Percentiles rank a stretch among this genome's conserved stretches.
Conservation (phyloP, 768 basidiomycete genomes). For the Holtermannia corniformis region DNA sequence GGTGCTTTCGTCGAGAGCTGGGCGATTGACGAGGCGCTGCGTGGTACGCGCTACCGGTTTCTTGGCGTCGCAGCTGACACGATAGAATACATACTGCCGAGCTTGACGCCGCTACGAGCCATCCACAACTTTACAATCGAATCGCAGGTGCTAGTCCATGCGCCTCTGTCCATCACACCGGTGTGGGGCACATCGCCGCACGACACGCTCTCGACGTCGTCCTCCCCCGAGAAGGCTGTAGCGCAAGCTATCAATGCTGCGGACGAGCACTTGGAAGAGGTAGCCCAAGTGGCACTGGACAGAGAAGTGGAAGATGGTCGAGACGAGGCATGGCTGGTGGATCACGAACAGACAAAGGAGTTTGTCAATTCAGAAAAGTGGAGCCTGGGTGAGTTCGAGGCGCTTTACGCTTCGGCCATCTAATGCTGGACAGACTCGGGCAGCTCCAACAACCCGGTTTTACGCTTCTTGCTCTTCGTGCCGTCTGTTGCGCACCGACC, state of each 20-base stretch:
- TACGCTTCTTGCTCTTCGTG: slow-evolving; percentile 84
- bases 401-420: slow-evolving; percentile 6
- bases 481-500: slow-evolving; percentile 64
- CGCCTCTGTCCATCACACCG: slow-evolving; percentile 75
- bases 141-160: slow-evolving; percentile 87
- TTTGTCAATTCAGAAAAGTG: slow-evolving; percentile 96
- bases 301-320: slow-evolving; percentile 18
- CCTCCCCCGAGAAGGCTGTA: not conserved
- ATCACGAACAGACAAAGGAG: slow-evolving; percentile 73
- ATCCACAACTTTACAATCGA: slow-evolving; percentile 89
- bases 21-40: slow-evolving; percentile 60
- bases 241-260: slow-evolving; percentile 13
- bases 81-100: slow-evolving; percentile 61
- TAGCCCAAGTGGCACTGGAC: slow-evolving; percentile 28
- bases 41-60: slow-evolving; percentile 47
- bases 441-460: slow-evolving; percentile 81
- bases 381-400: slow-evolving; percentile 61
- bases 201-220: not conserved
- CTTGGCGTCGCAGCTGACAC: not conserved
- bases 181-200: not conserved
- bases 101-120: slow-evolving; percentile 51
- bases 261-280: slow-evolving; percentile 10
- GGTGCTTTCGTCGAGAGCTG: slow-evolving; percentile 57
- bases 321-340: slow-evolving; percentile 49
- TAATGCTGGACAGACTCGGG: too few species aligned